These are phyloP conservation scores for Termitomyces sp. DNA, from an alignment of 768 basidiomycete genomes.

Conservation along the genomic window DNA sequence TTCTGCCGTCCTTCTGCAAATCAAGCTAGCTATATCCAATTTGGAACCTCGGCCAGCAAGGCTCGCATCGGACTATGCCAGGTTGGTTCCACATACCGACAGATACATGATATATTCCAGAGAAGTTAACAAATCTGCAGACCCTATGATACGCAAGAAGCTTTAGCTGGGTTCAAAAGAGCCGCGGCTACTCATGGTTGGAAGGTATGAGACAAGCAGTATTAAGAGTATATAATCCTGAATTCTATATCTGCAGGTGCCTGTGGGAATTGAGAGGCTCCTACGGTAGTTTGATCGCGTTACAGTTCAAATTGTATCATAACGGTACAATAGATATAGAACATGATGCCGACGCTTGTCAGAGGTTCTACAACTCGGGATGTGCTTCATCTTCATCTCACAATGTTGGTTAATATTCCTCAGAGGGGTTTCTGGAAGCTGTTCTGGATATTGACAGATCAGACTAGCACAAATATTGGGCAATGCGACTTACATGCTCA, in stretches of 20 bases:
- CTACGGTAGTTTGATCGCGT: background rate
- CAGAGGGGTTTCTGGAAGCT: background rate
- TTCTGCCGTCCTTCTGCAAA: constrained; percentile 55
- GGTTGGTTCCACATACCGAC: constrained; percentile 24
- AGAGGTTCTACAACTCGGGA: no score
- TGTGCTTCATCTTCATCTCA: no score
- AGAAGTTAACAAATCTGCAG: constrained; percentile 17
- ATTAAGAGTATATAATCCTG: background rate
- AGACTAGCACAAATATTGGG: background rate
- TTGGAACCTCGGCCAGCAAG: constrained; percentile 62
- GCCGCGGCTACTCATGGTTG: constrained; percentile 65
- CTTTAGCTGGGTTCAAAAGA: constrained; percentile 59
- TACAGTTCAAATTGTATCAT: no score
- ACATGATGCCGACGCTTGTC: no score
- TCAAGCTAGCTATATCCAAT: constrained; percentile 67
- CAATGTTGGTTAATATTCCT: no score
- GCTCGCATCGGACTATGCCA: constrained; percentile 48
- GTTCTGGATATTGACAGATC: background rate
- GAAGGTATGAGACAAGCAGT: constrained; percentile 37
- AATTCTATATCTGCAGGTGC: background rate
- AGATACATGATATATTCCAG: background rate
- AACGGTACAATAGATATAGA: no score
- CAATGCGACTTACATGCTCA: constrained; percentile 2
- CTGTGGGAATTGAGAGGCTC: constrained; percentile 5
- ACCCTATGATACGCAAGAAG: constrained; percentile 51